Conservation (phyloP, 805 yeast species). For the Kodamaea fukazawae region DNA sequence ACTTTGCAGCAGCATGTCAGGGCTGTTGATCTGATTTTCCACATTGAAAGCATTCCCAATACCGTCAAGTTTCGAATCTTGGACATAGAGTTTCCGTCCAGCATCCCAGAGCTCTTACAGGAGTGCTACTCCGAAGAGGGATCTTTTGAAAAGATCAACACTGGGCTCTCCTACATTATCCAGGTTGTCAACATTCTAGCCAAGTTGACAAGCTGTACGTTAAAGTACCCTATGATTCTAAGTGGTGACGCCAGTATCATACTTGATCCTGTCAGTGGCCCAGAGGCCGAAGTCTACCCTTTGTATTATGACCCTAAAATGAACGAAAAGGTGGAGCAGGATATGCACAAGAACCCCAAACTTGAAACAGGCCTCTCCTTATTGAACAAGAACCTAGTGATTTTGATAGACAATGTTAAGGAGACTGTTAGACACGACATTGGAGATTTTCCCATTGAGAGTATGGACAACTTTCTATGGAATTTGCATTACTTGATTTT, state of each 20-base stretch:
- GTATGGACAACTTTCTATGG: slow-evolving; percentile 42
- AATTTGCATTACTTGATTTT: slow-evolving; percentile 35
- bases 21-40: slow-evolving; percentile 14
- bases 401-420: slow-evolving; percentile 21
- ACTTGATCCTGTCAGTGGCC: slow-evolving; percentile 19
- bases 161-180: slow-evolving; percentile 30
- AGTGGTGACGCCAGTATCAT: slow-evolving; percentile 22
- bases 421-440: slow-evolving; percentile 10
- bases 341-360: slow-evolving; percentile 17
- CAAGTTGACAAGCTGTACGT: slow-evolving; percentile 20
- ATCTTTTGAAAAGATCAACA: slow-evolving; percentile 28
- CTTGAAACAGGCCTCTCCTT: slow-evolving; percentile 35
- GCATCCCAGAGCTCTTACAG: slow-evolving; percentile 27
- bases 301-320: slow-evolving; percentile 23
- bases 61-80: slow-evolving; percentile 27
- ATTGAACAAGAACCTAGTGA: slow-evolving; percentile 29
- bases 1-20: slow-evolving; percentile 1
- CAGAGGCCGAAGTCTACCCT: slow-evolving; percentile 18
- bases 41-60: slow-evolving; percentile 23
- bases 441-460: slow-evolving; percentile 34
- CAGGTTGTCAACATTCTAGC: slow-evolving; percentile 27
- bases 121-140: slow-evolving; percentile 22
- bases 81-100: slow-evolving; percentile 36
- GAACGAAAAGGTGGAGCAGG: slow-evolving; percentile 16
- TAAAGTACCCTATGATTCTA: slow-evolving; percentile 28